Evolutionary conservation across 345 rosid genomes (phyloP).

Genomic region (Firmiana major): DNA sequence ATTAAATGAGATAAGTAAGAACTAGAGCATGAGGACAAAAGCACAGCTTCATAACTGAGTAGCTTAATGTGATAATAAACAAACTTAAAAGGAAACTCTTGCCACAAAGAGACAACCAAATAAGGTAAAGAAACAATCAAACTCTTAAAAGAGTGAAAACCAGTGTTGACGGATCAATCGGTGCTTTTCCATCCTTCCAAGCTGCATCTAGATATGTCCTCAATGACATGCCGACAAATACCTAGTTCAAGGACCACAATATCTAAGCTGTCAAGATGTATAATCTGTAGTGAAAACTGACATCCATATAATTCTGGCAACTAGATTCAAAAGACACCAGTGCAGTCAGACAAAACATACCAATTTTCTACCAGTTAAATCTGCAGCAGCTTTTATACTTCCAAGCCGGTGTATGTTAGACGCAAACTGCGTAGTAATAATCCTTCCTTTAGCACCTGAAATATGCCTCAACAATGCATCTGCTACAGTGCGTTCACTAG

Average conservation of each 20-base stretch:
- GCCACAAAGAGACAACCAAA: slow-evolving; percentile 1
- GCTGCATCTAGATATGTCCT: slow-evolving; percentile 97
- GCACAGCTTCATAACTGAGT: not conserved
- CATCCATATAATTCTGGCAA: not conserved
- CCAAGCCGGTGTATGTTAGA: slow-evolving; percentile 96
- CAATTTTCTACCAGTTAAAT: slow-evolving; percentile 84
- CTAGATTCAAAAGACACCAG: not conserved
- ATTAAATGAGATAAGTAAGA: not conserved
- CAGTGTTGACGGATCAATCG: slow-evolving; percentile 91
- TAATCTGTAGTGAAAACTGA: not conserved
- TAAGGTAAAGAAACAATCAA: not conserved
- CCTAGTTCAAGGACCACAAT: slow-evolving; percentile 36
- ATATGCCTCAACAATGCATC: slow-evolving; percentile 78
- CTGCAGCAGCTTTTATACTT: slow-evolving; percentile 97
- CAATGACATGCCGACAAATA: slow-evolving; percentile 95
- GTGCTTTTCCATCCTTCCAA: slow-evolving; percentile 98
- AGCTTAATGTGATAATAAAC: not conserved
- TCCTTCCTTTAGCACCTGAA: slow-evolving; percentile 85
- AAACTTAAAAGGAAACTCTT: not conserved
- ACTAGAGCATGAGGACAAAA: not conserved
- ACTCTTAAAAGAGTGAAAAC: slow-evolving; percentile 33
- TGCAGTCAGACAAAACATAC: slow-evolving; percentile 36
- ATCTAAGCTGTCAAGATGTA: slow-evolving; percentile 4
- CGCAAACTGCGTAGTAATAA: slow-evolving; percentile 95
- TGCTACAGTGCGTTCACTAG: slow-evolving; percentile 76